Conservation (phyloP, 371 early-diverging fungal species). For the Nematocida ironsii region DNA sequence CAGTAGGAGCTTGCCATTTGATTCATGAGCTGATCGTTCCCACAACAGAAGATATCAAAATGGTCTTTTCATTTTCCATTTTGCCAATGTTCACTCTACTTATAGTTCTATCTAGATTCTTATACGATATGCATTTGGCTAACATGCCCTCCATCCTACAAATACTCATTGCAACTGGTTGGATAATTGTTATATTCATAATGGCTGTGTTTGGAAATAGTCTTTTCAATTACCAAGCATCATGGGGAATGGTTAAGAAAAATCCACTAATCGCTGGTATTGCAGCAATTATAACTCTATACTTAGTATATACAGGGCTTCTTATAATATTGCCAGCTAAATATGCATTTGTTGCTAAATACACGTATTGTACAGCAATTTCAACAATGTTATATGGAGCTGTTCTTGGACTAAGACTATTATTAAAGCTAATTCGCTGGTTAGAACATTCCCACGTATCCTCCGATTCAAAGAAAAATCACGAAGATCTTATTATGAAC, state of each 20-base stretch:
- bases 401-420: not conserved
- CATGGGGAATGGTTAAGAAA: not conserved
- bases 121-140: constrained; percentile 10
- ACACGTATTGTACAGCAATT: constrained; percentile 4
- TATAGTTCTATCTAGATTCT: not conserved
- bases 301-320: not conserved
- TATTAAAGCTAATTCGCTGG: not conserved
- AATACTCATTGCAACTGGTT: not conserved
- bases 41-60: not conserved
- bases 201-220: constrained; percentile 7
- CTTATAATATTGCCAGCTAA: not conserved
- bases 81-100: not conserved
- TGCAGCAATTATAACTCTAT: not conserved
- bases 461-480: not conserved
- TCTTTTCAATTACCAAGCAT: not conserved
- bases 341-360: not conserved
- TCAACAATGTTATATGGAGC: not conserved
- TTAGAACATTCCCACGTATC: not conserved
- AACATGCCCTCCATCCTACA: constrained; percentile 1
- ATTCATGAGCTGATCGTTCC: not conserved
- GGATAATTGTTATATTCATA: not conserved
- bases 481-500: not conserved
- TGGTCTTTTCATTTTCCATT: constrained; percentile 7
- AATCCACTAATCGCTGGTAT: not conserved
- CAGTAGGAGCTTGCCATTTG: not conserved